Base-by-base conservation (phyloP, 164 flowering plant genomes). In the Aristolochia californica region DNA sequence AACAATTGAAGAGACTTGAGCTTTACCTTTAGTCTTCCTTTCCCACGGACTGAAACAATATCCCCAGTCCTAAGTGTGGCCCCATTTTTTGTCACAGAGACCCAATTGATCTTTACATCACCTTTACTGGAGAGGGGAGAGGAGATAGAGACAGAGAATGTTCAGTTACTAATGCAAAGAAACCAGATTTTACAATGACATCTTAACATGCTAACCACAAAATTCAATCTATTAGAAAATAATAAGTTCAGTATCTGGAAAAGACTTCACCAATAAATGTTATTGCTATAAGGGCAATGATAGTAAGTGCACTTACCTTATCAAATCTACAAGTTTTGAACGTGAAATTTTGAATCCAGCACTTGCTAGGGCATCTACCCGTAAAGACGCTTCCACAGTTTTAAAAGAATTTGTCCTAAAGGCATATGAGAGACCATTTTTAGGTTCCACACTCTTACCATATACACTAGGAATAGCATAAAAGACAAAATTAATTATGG, bases 311-410 rank as follows among this genome's bases (percentile, higher is more conserved):
- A 48, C 13, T n/a, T 77, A 91, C 98, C 96, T 82, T 72, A 91
- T 85, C 66, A 85, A 69, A 68, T 74, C 73, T 62, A 79, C 90
- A 67, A 91, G 72, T 71, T 91, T 88, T 49, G 98, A 79, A 51
- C 96, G 78, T 38, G 98, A 91, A 64, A 86, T 76, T 71, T 88
- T 86, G 62, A 79, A 91, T 50, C 98, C 98, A 15, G 96, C 98
- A 78, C 98, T 88, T 45, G 95, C 98, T 53, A 91, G 48, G 34
- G 95, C 85, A 78, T 91, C 94, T 28, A 91, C 69, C 61, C 98
- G 78, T 15, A 87, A 56, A 22, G 98, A 91, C 56, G 87, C 83
- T 65, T 88, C 96, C 34, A 91, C 61, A 18, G 88, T 58, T 74
- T 73, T 87, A 62, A 80, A 79, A 26, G 87, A 60, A 59, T 77